Percentiles rank a stretch among this genome's conserved stretches.
Evolutionary conservation across 176 grass and related monocot species (phyloP).

Genomic region (Ensete glaucum): DNA sequence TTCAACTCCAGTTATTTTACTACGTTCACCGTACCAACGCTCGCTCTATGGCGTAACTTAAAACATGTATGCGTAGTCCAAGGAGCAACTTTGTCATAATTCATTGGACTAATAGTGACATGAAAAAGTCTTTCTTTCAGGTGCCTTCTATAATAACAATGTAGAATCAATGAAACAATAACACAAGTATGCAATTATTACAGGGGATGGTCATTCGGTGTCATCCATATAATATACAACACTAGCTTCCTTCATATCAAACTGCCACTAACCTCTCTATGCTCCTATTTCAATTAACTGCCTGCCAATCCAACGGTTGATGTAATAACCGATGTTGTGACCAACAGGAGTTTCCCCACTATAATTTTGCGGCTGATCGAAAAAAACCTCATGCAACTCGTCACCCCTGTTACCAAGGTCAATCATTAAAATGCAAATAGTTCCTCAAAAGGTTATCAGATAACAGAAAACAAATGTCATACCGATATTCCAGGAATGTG

Average conservation of each 20-base stretch:
- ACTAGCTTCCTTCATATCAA: background rate
- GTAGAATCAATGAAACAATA: background rate
- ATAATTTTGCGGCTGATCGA: too few species aligned
- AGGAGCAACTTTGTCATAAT: too few species aligned
- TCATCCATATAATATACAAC: background rate
- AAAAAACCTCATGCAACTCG: background rate
- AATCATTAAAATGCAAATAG: background rate
- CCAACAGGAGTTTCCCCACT: background rate
- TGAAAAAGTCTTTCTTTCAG: too few species aligned
- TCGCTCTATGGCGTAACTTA: too few species aligned
- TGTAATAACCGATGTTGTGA: background rate
- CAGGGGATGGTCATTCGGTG: background rate
- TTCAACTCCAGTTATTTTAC: too few species aligned
- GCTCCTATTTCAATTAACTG: background rate
- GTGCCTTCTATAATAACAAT: background rate
- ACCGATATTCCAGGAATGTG: conserved; percentile 7
- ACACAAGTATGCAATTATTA: background rate
- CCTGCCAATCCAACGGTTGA: background rate
- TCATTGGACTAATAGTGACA: too few species aligned
- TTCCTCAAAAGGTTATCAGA: background rate
- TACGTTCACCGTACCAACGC: too few species aligned
- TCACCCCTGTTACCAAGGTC: background rate
- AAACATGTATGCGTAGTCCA: too few species aligned
- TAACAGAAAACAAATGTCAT: background rate
- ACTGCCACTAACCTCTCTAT: background rate